These are phyloP conservation scores for Parafenestella ontariensis DNA, from an alignment of 2,329 filamentous ascomycete species.

Conservation along the genomic window DNA sequence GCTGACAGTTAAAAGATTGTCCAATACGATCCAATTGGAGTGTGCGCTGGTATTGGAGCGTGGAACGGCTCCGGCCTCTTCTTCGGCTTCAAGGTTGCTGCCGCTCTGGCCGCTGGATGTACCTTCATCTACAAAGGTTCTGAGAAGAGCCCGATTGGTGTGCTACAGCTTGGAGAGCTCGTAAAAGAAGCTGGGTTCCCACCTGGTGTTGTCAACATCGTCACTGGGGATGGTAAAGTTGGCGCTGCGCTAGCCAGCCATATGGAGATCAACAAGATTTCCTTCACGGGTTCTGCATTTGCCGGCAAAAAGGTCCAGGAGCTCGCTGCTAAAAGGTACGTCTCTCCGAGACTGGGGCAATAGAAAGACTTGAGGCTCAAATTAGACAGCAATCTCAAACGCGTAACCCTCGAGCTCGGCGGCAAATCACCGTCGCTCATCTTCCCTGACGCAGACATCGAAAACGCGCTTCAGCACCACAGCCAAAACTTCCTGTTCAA, in stretches of 20 bases:
- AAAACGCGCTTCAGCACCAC: constrained; percentile 47
- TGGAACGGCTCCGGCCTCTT: constrained; percentile 31
- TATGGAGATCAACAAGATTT: constrained; percentile 53
- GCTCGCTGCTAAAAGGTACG: constrained; percentile 43
- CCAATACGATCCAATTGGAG: constrained; percentile 39
- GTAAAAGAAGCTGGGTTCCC: constrained; percentile 48
- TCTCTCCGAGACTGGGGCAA: not conserved
- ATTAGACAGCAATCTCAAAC: constrained; percentile 51
- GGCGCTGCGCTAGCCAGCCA: constrained; percentile 47
- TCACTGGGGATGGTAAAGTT: constrained; percentile 34
- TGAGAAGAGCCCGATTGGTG: constrained; percentile 37
- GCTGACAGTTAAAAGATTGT: constrained; percentile 20
- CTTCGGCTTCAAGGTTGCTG: constrained; percentile 37
- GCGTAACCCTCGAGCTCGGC: constrained; percentile 55
- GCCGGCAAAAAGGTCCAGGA: constrained; percentile 51
- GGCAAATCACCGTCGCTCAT: constrained; percentile 56
- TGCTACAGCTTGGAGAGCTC: constrained; percentile 35
- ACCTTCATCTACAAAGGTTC: constrained; percentile 40
- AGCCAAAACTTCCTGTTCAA: constrained; percentile 55
- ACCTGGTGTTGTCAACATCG: constrained; percentile 50
- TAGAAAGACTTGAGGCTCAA: not conserved
- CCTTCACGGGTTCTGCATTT: constrained; percentile 50
- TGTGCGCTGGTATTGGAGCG: constrained; percentile 38
- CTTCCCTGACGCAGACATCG: constrained; percentile 56
- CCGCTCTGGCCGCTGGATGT: constrained; percentile 32